Percentiles rank a stretch among this genome's conserved stretches.
These are phyloP conservation scores for Leccinum rimulosum DNA, from an alignment of 768 basidiomycete genomes.

Conservation along the genomic window DNA sequence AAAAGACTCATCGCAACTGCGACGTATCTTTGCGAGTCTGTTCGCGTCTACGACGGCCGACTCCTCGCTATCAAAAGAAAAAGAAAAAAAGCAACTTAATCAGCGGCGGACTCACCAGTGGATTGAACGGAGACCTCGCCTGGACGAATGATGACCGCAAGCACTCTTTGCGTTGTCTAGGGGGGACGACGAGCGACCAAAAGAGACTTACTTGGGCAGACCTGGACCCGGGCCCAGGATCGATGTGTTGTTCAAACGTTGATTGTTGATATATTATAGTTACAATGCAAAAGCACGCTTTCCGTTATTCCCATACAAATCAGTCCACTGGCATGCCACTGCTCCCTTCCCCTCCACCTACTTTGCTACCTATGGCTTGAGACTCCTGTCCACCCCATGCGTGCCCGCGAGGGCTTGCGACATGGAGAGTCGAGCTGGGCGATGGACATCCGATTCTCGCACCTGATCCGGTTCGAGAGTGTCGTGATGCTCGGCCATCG, in stretches of 20 bases:
- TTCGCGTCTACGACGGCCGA: too few species aligned
- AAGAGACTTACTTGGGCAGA: background rate
- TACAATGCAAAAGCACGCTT: conserved; percentile 12
- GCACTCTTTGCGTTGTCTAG: too few species aligned
- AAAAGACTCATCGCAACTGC: too few species aligned
- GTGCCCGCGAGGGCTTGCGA: conserved; percentile 16
- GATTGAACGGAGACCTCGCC: too few species aligned
- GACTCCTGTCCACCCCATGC: conserved; percentile 21
- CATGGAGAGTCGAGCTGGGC: conserved; percentile 4
- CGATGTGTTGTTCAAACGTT: background rate
- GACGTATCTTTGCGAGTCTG: too few species aligned
- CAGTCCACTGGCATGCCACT: conserved; percentile 6
- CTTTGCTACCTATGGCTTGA: conserved; percentile 18
- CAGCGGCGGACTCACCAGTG: too few species aligned
- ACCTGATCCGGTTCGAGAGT: conserved; percentile 21
- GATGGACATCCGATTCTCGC: conserved; percentile 19
- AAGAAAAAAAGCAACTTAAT: too few species aligned
- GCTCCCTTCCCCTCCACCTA: conserved; percentile 11
- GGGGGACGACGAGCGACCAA: too few species aligned
- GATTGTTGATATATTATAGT: conserved; percentile 1
- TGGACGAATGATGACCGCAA: too few species aligned
- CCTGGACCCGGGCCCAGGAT: background rate
- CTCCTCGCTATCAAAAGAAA: too few species aligned
- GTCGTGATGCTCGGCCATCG: conserved; percentile 24
- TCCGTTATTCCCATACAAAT: conserved; percentile 2